Evolutionary conservation across 2,329 filamentous ascomycete species (phyloP).

Genomic region (Aureobasidium melanogenum): DNA sequence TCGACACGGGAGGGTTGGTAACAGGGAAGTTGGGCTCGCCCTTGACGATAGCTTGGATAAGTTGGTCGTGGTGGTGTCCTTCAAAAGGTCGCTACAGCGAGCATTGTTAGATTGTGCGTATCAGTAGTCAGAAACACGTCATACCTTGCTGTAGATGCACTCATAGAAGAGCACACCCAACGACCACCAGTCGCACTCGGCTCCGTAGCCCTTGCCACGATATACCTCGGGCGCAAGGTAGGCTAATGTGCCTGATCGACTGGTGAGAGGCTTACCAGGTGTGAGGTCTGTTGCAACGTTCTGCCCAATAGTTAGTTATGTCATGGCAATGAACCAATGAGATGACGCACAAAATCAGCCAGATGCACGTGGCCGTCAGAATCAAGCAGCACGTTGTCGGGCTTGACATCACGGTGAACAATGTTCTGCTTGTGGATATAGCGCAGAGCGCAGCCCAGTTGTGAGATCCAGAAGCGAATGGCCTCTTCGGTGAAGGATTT

Average conservation of each 20-base stretch:
- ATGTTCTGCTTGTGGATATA: conserved; percentile 83
- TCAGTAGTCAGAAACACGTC: conserved; percentile 16
- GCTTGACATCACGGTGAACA: conserved; percentile 85
- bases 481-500: conserved; percentile 98
- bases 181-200: conserved; percentile 97
- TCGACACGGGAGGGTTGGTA: conserved; percentile 81
- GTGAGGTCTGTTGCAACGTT: conserved; percentile 94
- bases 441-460: conserved; percentile 81
- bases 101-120: neutral
- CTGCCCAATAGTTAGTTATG: conserved; percentile 35
- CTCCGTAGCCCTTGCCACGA: conserved; percentile 76
- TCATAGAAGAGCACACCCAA: conserved; percentile 97
- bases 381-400: conserved; percentile 82
- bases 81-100: conserved; percentile 73
- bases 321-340: neutral
- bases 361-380: conserved; percentile 90
- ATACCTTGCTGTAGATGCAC: conserved; percentile 96
- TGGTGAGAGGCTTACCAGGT: conserved; percentile 73
- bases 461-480: conserved; percentile 92
- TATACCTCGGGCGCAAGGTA: conserved; percentile 97
- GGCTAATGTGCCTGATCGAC: conserved; percentile 92
- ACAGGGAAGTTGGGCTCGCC: conserved; percentile 82
- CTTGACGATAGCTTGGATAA: conserved; percentile 72
- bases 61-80: conserved; percentile 70
- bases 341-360: conserved; percentile 75